phyloP scores from a whole-genome alignment of 2,329 filamentous ascomycete genomes.

The Arthrobotrys sinensis region DNA sequence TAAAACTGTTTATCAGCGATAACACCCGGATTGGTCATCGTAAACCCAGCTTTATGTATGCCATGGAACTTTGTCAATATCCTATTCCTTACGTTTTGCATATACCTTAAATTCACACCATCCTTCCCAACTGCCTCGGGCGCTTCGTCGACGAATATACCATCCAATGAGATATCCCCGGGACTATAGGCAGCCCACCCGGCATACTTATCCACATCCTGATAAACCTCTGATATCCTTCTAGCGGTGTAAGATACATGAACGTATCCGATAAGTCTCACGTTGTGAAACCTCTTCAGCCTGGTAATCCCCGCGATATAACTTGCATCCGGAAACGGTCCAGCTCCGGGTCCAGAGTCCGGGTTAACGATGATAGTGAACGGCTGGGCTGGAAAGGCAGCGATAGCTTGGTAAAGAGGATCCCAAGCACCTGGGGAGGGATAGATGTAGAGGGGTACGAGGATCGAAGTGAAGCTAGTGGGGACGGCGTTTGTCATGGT shows the following conservation, averaged over 20 bases:
- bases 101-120: slow-evolving; percentile 26
- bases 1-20: slow-evolving; percentile 36
- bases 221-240: slow-evolving; percentile 12
- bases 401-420: slow-evolving; percentile 15
- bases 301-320: slow-evolving; percentile 11
- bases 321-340: slow-evolving; percentile 14
- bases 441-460: slow-evolving; percentile 39
- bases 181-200: slow-evolving; percentile 10
- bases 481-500: background rate
- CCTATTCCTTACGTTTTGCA: slow-evolving; percentile 3
- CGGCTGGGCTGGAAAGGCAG: background rate
- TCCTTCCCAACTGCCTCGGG: slow-evolving; percentile 22
- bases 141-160: slow-evolving; percentile 43
- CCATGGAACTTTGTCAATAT: background rate
- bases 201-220: slow-evolving; percentile 30
- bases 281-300: slow-evolving; percentile 22
- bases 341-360: slow-evolving; percentile 12
- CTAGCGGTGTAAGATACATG: slow-evolving; percentile 26
- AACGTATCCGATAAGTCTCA: slow-evolving; percentile 32
- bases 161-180: slow-evolving; percentile 7
- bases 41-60: slow-evolving; percentile 15
- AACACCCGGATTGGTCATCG: slow-evolving; percentile 39
- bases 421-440: slow-evolving; percentile 32
- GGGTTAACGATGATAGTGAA: slow-evolving; percentile 43
- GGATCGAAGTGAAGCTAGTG: slow-evolving; percentile 15